A percentile compares a stretch with the other conserved stretches of the same genome.
phyloP scores from a whole-genome alignment of 129 eudicot genomes.

The Artemisia argyi region DNA sequence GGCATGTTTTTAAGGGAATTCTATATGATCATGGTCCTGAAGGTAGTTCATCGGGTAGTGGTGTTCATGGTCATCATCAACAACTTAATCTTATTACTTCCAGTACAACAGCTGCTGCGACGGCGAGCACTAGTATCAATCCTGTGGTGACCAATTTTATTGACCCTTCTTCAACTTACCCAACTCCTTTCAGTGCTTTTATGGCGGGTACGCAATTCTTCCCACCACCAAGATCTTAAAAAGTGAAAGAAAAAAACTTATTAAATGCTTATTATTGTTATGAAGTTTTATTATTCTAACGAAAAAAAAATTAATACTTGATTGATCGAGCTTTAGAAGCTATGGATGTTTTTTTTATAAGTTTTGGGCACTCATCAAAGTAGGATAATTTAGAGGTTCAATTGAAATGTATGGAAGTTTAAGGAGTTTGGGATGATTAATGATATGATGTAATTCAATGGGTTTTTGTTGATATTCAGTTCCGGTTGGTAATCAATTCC shows the following conservation, averaged over 20 bases:
- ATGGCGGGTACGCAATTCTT: slow-evolving; percentile 97
- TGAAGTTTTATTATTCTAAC: slow-evolving; percentile 17
- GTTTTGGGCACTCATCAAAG: slow-evolving; percentile 32
- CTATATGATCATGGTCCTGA: slow-evolving; percentile 85
- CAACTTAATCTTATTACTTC: slow-evolving; percentile 50
- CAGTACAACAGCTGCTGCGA: slow-evolving; percentile 29
- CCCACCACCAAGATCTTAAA: slow-evolving; percentile 76
- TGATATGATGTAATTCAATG: slow-evolving; percentile 35
- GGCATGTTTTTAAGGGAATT: slow-evolving; percentile 84
- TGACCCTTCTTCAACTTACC: slow-evolving; percentile 56
- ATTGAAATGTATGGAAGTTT: slow-evolving; percentile 28
- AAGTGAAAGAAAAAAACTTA: background rate
- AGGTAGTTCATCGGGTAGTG: slow-evolving; percentile 61
- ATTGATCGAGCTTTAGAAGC: slow-evolving; percentile 32
- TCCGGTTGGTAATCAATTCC: background rate
- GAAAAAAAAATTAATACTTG: slow-evolving; percentile 16
- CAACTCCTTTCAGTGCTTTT: slow-evolving; percentile 74
- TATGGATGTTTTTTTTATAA: slow-evolving; percentile 22
- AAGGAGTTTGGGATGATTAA: slow-evolving; percentile 28
- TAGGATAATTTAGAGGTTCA: slow-evolving; percentile 27
- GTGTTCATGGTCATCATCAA: slow-evolving; percentile 36
- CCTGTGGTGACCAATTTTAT: slow-evolving; percentile 32
- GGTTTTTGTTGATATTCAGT: slow-evolving; percentile 17
- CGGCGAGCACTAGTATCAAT: slow-evolving; percentile 25
- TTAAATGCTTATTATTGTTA: slow-evolving; percentile 20